Base-by-base conservation (phyloP, 2,329 filamentous ascomycete species). In the Fusarium tanahbumbuense region DNA sequence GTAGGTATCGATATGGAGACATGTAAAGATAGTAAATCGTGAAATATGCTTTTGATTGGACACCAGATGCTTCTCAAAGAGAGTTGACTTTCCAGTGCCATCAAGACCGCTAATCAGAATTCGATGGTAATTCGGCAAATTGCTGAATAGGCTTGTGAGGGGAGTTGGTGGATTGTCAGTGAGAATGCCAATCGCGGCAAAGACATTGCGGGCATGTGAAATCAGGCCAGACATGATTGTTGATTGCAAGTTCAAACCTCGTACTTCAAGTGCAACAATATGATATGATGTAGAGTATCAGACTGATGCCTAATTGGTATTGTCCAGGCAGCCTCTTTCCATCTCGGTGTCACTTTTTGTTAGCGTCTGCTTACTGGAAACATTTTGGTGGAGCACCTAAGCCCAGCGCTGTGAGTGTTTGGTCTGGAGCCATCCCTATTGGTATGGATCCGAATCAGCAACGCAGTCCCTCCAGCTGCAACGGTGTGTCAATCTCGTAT, bases 51-150 rank as follows among this genome's bases (percentile, higher is more conserved):
- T 25, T 2, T 27, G 9, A 11, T n/a, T 28, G 5, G 13, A 8
- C 0, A 2, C 12, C 2, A 63, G 10, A 6, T 63, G 27, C 7
- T 25, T 34, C 20, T 15, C 11, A 2, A 64, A 30, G 5, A 64
- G 48, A 22, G 34, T 56, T 1, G 60, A 48, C 8, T 63, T 64
- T 6, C 48, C 49, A 25, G 34, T 37, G 2, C 16, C 16, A 25
- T 44, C 28, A 3, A 63, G 60, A 2, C 58, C 34, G 18, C 34
- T 30, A 18, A 64, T 42, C 6, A 63, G 32, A 5, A 48, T 64
- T 18, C 34, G 28, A 13, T 37, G 58, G 9, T 56, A 37, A 6
- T 23, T 30, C 7, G 58, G 48, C 13, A 63, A 58, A n/a, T 34
- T 44, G 12, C 48, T 56, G 23, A 64, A 28, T 25, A 56, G n/a